Evolutionary conservation across 108 stramenopile genomes (phyloP).

Genomic region (Nannochloropsis gaditana): DNA sequence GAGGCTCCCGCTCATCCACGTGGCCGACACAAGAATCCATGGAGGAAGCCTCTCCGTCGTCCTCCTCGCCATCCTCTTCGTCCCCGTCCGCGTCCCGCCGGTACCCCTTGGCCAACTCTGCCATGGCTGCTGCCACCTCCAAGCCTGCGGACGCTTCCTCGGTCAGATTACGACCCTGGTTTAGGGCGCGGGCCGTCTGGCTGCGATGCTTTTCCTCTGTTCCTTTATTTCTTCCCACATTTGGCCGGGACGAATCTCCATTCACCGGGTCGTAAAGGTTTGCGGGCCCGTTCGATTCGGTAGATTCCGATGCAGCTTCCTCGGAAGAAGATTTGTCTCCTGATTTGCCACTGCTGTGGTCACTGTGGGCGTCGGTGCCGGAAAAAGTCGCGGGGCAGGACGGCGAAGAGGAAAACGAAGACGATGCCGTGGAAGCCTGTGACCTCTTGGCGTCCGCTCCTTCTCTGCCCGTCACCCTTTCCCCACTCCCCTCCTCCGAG

Average conservation of each 20-base stretch:
- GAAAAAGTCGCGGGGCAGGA: neutral
- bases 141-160: too few relatives aligned
- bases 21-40: neutral
- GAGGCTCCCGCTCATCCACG: neutral
- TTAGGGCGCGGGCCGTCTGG: too few relatives aligned
- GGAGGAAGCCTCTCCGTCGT: neutral
- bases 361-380: neutral
- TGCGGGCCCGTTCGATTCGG: too few relatives aligned
- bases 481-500: too few relatives aligned
- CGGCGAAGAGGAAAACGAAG: neutral
- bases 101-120: neutral
- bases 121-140: neutral
- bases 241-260: too few relatives aligned
- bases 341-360: neutral
- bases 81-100: conserved; percentile 9
- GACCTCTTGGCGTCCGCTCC: too few relatives aligned
- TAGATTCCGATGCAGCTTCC: neutral
- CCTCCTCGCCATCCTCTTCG: neutral
- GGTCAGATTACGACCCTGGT: too few relatives aligned
- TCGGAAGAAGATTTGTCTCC: neutral
- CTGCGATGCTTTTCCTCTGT: too few relatives aligned
- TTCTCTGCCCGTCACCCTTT: too few relatives aligned
- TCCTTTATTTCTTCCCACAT: too few relatives aligned
- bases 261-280: too few relatives aligned
- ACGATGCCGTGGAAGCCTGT: neutral